Conservation (phyloP, 169 alveolate genomes). For the Plasmodium billcollinsi region DNA sequence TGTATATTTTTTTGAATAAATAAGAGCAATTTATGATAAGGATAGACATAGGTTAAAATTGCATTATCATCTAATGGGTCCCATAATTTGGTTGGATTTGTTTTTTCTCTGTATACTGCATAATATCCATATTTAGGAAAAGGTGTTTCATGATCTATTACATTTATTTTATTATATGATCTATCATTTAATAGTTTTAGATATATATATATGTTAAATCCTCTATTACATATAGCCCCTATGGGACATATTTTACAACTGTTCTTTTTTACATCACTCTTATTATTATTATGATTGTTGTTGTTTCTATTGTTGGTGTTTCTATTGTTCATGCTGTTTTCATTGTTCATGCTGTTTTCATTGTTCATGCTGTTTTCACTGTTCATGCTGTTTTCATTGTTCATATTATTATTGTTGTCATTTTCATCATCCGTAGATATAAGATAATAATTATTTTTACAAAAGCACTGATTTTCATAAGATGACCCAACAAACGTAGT, state of each 20-base stretch:
- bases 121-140: constrained; percentile 70
- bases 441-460: constrained; percentile 80
- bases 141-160: constrained; percentile 74
- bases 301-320: background rate
- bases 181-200: constrained; percentile 45
- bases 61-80: constrained; percentile 42
- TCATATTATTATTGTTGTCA: background rate
- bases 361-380: background rate
- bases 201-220: constrained; percentile 44
- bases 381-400: background rate
- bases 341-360: background rate
- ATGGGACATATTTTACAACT: constrained; percentile 60
- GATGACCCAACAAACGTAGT: constrained; percentile 84
- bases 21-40: constrained; percentile 71
- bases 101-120: constrained; percentile 61
- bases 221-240: constrained; percentile 77
- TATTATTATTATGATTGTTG: background rate
- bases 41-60: constrained; percentile 39
- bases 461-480: constrained; percentile 83
- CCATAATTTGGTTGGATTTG: constrained; percentile 24
- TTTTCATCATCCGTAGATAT: constrained; percentile 24
- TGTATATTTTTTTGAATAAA: constrained; percentile 58
- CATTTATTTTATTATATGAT: constrained; percentile 40
- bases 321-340: no score
- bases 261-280: constrained; percentile 2